Base-by-base conservation (phyloP, 1,284 basidiomycete species). In the Peniophora sp. region DNA sequence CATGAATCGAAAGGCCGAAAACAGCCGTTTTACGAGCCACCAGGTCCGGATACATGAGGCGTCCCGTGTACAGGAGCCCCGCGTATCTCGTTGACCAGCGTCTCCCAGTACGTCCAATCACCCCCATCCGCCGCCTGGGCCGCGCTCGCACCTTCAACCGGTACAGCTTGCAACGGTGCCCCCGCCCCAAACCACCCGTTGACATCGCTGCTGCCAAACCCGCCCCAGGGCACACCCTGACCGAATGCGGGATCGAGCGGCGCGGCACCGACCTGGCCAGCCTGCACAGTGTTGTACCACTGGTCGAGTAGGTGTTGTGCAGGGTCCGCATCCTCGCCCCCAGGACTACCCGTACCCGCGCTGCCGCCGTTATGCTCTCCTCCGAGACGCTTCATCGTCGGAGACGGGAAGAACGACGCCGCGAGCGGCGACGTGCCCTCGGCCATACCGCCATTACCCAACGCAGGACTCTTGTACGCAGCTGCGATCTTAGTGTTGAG, bases 71-170 rank as follows among this genome's bases (percentile, higher is more conserved):
- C 38, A 5, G 73, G 74, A 23, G 69, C 77, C 45, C 77, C 76
- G 53, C 84, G 81, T 52, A 89, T 85, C 59, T 86, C 83, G 59
- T 81, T 85, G 14, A 90, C 84, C 54, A 90, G 64, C 27, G 78
- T 81, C 64, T 90, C 87, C 88, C 88, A 90, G 59, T 90, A 90
- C 54, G 71, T 81, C 78, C 83, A 87, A 65, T 90, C 88, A 24
- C 79, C 77, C 12, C 81, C 80, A 55, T 86, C 85, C 41, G 78
- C 58, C 12, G 72, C 75, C 35, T 8, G 61, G 61, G 50, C 35
- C 24, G 32, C 23, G 36, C 10, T 50, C 23, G 39, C 49, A 36
- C 59, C 58, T 34, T 59, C 25, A 9, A 56, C 45, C 3, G 60
- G 59, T 41, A 55, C 52, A 6, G 58, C 56, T 20, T 53, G 53